Conservation (phyloP, 1,284 basidiomycete species). For the Cerrena zonata region DNA sequence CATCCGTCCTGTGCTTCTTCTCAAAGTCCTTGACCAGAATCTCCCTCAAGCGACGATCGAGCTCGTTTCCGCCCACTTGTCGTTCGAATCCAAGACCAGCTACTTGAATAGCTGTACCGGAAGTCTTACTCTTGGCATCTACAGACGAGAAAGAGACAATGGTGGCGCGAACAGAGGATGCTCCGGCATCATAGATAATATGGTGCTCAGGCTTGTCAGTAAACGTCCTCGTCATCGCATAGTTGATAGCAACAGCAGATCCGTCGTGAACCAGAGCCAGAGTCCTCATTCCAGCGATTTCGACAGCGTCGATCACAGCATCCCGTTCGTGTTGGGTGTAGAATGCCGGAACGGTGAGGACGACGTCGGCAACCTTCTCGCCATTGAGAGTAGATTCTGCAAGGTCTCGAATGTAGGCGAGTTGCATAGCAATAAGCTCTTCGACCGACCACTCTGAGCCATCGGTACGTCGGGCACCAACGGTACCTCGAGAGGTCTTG, state of each 20-base stretch:
- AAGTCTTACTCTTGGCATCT: constrained; percentile 42
- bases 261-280: constrained; percentile 89
- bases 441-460: constrained; percentile 78
- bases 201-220: constrained; percentile 73
- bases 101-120: constrained; percentile 67
- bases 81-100: constrained; percentile 79
- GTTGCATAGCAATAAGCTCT: constrained; percentile 91
- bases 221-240: constrained; percentile 92
- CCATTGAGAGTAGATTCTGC: constrained; percentile 69
- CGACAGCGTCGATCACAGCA: constrained; percentile 84
- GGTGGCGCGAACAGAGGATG: constrained; percentile 82
- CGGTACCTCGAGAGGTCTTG: constrained; percentile 58
- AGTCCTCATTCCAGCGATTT: constrained; percentile 82
- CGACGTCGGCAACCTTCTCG: constrained; percentile 77
- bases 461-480: constrained; percentile 49
- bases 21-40: constrained; percentile 77
- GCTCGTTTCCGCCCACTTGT: constrained; percentile 71
- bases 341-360: constrained; percentile 83
- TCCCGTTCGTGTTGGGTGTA: constrained; percentile 85
- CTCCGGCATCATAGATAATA: constrained; percentile 91
- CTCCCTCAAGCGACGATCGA: constrained; percentile 82
- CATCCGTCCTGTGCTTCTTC: constrained; percentile 56
- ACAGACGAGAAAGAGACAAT: constrained; percentile 76
- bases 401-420: constrained; percentile 83
- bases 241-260: constrained; percentile 88